Percentiles rank a stretch among this genome's conserved stretches.
Evolutionary conservation across 768 basidiomycete genomes (phyloP).

Genomic region (Hygrocybe punicea): DNA sequence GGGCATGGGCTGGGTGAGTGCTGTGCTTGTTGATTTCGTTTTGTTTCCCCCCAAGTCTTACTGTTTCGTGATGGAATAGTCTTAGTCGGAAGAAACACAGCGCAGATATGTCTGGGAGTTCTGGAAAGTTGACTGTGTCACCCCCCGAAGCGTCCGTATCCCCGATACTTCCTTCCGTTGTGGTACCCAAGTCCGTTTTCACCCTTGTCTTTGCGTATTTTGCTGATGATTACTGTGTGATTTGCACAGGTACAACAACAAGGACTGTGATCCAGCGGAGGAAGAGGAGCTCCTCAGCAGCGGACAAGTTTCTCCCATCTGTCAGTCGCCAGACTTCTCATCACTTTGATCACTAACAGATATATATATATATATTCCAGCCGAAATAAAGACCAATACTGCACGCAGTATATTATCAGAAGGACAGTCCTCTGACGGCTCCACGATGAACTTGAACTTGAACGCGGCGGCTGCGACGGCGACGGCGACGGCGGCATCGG

Average conservation of each 20-base stretch:
- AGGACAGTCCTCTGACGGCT: conserved; percentile 16
- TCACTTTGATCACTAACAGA: neutral
- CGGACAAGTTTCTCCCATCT: conserved; percentile 70
- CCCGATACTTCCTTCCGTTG: neutral
- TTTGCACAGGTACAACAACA: neutral
- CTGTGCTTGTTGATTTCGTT: neutral
- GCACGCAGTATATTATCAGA: conserved; percentile 11
- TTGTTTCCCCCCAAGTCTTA: neutral
- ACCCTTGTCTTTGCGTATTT: neutral
- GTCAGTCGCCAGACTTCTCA: conserved; percentile 39
- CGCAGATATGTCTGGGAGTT: neutral
- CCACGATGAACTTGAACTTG: conserved; percentile 10
- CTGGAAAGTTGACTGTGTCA: neutral
- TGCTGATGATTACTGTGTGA: neutral
- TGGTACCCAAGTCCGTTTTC: neutral
- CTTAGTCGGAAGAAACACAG: conserved; percentile 21
- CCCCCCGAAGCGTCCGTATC: neutral
- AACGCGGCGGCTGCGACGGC: no score
- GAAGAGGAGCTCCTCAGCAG: conserved; percentile 73
- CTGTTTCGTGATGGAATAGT: conserved; percentile 11
- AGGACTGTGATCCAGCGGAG: conserved; percentile 39
- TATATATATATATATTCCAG: neutral
- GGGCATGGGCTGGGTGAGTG: conserved; percentile 44
- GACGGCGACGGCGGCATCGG: no score
- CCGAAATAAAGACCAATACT: conserved; percentile 5